These are phyloP conservation scores for Pochonia chlamydosporia DNA, from an alignment of 2,329 filamentous ascomycete genomes.

Conservation along the genomic window DNA sequence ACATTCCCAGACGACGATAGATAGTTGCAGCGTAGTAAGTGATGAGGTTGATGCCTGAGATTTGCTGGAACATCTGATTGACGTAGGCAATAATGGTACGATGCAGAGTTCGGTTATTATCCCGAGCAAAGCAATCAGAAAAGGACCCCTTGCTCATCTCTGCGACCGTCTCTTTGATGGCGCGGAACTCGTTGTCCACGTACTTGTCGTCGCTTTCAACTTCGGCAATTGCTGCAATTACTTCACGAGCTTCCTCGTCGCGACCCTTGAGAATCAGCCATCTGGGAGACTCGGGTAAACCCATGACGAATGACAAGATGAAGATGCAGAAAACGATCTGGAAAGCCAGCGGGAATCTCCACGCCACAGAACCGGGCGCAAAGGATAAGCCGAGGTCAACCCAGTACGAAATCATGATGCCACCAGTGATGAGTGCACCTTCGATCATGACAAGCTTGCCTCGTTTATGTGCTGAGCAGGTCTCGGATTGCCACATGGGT, in stretches of 20 bases:
- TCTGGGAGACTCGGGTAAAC: constrained; percentile 48
- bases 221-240: constrained; percentile 48
- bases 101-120: constrained; percentile 50
- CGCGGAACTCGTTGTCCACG: constrained; percentile 51
- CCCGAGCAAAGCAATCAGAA: constrained; percentile 50
- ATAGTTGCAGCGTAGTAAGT: constrained; percentile 58
- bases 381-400: constrained; percentile 53
- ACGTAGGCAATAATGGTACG: constrained; percentile 55
- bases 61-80: constrained; percentile 61
- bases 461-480: constrained; percentile 49
- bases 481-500: constrained; percentile 58
- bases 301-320: constrained; percentile 46
- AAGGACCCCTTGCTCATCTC: constrained; percentile 59
- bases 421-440: constrained; percentile 50
- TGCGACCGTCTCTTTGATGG: constrained; percentile 62
- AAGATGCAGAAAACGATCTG: constrained; percentile 53
- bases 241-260: constrained; percentile 39
- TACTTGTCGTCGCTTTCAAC: constrained; percentile 49
- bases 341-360: constrained; percentile 56
- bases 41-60: constrained; percentile 58
- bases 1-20: constrained; percentile 49
- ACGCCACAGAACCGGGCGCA: constrained; percentile 31
- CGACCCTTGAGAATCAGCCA: constrained; percentile 40
- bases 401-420: constrained; percentile 55
- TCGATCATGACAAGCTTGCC: constrained; percentile 59